phyloP scores from a whole-genome alignment of 805 yeast species.

The Candida nitratophila region DNA sequence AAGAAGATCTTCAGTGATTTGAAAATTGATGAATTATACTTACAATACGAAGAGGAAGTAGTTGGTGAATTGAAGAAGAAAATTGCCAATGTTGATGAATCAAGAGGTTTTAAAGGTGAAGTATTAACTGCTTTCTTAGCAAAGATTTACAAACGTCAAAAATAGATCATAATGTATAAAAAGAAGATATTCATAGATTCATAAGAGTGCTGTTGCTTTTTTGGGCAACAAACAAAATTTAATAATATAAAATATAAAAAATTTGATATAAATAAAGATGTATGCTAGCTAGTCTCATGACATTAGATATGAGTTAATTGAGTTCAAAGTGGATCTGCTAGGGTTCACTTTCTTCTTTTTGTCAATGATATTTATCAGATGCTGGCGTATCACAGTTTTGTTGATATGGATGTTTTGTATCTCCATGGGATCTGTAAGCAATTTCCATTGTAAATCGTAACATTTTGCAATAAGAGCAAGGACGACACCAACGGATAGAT shows the following conservation, averaged over 20 bases:
- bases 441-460: constrained; percentile 37
- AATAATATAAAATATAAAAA: too few species aligned
- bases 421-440: constrained; percentile 1
- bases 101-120: constrained; percentile 85
- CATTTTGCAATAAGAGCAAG: constrained; percentile 43
- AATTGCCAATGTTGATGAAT: constrained; percentile 75
- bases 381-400: constrained; percentile 31
- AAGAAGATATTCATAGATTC: too few species aligned
- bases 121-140: constrained; percentile 80
- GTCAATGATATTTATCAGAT: constrained; percentile 45
- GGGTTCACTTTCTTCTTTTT: constrained; percentile 58
- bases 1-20: constrained; percentile 71
- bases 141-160: constrained; percentile 91
- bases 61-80: constrained; percentile 56
- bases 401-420: constrained; percentile 1
- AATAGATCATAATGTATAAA: constrained; percentile 43
- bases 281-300: too few species aligned
- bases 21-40: constrained; percentile 63
- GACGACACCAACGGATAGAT: constrained; percentile 56
- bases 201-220: too few species aligned
- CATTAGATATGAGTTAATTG: constrained; percentile 57
- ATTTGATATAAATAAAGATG: too few species aligned
- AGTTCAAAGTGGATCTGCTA: constrained; percentile 67
- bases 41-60: constrained; percentile 73
- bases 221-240: too few species aligned